Evolutionary conservation across 75 land plant genomes (phyloP).

Genomic region (Ceratopteris richardii): DNA sequence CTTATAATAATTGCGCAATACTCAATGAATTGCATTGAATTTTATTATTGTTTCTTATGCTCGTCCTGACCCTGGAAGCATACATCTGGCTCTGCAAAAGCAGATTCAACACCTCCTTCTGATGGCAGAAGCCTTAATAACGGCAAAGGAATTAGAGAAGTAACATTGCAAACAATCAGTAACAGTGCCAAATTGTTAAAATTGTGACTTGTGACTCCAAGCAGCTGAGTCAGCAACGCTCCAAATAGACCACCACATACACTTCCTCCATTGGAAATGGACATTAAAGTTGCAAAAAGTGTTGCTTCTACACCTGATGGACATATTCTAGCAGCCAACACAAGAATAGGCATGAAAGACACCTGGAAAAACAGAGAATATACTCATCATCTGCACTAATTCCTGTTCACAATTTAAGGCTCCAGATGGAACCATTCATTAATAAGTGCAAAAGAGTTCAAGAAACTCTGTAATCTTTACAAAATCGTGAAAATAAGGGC

Average conservation of each 20-base stretch:
- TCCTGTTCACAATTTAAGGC: no score
- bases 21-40: no score
- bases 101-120: constrained; percentile 11
- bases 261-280: constrained; percentile 84
- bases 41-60: no score
- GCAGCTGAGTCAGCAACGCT: constrained; percentile 74
- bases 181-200: constrained; percentile 62
- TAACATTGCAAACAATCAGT: constrained; percentile 71
- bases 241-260: constrained; percentile 90
- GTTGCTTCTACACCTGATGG: constrained; percentile 97
- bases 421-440: no score
- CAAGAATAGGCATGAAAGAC: constrained; percentile 96
- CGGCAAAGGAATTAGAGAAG: constrained; percentile 86
- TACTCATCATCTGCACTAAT: no score
- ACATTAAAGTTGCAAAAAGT: constrained; percentile 98
- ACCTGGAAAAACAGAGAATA: constrained; percentile 49
- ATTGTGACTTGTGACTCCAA: constrained; percentile 77
- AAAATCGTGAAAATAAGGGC: no score
- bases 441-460: no score
- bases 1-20: no score
- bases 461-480: no score
- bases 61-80: no score
- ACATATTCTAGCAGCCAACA: constrained; percentile 85
- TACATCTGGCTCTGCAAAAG: no score
- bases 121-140: constrained; percentile 74